A percentile compares a stretch with the other conserved stretches of the same genome.
These are phyloP conservation scores for Bathelium albidoporum DNA, from an alignment of 495 filamentous ascomycete genomes.

Conservation along the genomic window DNA sequence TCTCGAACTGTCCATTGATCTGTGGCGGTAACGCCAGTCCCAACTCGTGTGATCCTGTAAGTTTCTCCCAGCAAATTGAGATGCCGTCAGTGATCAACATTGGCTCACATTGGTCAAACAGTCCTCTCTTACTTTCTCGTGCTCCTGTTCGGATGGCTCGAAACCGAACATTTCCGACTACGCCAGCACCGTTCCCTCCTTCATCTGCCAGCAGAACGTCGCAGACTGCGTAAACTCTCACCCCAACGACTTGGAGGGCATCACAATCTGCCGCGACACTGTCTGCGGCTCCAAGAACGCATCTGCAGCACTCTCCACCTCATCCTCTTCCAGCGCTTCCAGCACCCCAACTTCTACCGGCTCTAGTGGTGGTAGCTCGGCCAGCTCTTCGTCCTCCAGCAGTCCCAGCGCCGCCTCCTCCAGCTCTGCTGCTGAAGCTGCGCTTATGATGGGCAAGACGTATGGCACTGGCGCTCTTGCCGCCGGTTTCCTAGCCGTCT, in stretches of 20 bases:
- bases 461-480: constrained; percentile 43
- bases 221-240: constrained; percentile 41
- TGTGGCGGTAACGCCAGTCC: constrained; percentile 25
- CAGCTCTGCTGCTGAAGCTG: constrained; percentile 21
- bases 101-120: constrained; percentile 27
- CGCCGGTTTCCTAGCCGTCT: constrained; percentile 37
- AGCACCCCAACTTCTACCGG: not conserved
- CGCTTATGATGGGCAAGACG: constrained; percentile 33
- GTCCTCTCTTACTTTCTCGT: constrained; percentile 39
- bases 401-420: constrained; percentile 11
- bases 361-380: not conserved
- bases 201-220: constrained; percentile 43
- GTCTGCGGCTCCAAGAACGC: constrained; percentile 43
- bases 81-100: not conserved
- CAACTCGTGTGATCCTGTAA: constrained; percentile 30
- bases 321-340: constrained; percentile 23
- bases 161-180: constrained; percentile 44
- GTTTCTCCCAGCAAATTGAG: constrained; percentile 2
- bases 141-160: constrained; percentile 44
- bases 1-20: constrained; percentile 29
- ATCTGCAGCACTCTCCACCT: constrained; percentile 19
- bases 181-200: constrained; percentile 46
- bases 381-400: constrained; percentile 14
- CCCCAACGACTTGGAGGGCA: constrained; percentile 36
- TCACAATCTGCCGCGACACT: constrained; percentile 35